Evolutionary conservation across 192 early-diverging fungal species (phyloP).

Genomic region (Coemansia erecta): DNA sequence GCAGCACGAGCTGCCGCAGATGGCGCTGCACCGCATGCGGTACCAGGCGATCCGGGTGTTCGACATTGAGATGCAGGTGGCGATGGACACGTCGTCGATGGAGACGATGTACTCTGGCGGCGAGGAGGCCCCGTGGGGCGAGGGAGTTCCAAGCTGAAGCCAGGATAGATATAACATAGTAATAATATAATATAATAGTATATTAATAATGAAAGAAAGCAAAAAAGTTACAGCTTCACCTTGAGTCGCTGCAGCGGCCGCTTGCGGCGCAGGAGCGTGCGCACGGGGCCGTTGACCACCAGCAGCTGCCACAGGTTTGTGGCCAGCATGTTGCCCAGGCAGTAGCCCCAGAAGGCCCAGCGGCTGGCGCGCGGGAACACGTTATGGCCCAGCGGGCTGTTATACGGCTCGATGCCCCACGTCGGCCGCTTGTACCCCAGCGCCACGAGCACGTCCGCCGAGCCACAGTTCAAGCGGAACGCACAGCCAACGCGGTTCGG

Average conservation of each 20-base stretch:
- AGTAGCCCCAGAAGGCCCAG: constrained; percentile 9
- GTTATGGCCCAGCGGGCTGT: constrained; percentile 69
- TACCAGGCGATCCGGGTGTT: constrained; percentile 42
- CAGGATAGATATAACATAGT: too few species aligned
- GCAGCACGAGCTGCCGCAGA: constrained; percentile 43
- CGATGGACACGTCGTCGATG: constrained; percentile 42
- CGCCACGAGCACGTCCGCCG: constrained; percentile 32
- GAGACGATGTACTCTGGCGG: constrained; percentile 10
- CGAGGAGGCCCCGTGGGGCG: too few species aligned
- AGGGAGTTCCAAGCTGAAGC: too few species aligned
- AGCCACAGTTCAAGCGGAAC: constrained; percentile 73
- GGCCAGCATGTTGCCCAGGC: constrained; percentile 2
- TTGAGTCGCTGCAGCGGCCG: constrained; percentile 35
- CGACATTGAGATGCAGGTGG: constrained; percentile 48
- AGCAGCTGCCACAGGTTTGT: constrained; percentile 49
- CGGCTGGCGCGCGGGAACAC: constrained; percentile 56
- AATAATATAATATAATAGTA: too few species aligned
- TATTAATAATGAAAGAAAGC: too few species aligned
- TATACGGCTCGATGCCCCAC: constrained; percentile 57
- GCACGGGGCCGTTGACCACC: constrained; percentile 54
- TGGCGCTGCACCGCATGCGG: constrained; percentile 43
- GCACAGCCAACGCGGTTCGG: constrained; percentile 68
- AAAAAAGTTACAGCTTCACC: constrained; percentile 47
- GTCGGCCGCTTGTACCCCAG: constrained; percentile 41
- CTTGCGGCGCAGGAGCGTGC: constrained; percentile 23